Base-by-base conservation (phyloP, 257 asterid genomes). In the Gentiana straminea region DNA sequence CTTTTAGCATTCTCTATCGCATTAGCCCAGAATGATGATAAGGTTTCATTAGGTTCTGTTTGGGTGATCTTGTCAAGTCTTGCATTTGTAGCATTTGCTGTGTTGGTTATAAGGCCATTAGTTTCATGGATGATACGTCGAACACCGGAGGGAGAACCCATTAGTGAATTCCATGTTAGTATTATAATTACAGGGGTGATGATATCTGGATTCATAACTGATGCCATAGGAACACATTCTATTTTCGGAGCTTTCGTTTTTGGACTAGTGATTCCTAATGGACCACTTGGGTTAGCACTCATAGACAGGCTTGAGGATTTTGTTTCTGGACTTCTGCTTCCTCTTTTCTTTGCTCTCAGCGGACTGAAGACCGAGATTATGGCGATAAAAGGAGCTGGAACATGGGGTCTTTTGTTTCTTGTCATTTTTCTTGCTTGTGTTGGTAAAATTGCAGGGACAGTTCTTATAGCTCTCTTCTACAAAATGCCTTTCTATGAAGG, bases 141-240 rank as follows among this genome's bases (percentile, higher is more conserved):
- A 8, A 80, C 81, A 0, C 94, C 99, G 0, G 95, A 92, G 35
- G 97, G 95, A 0, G 99, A 88, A 58, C 34, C 85, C 4, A 49
- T 83, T 2, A 88, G 83, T 15, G 97, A 92, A 0, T 81, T 92
- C 83, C 62, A 67, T 63, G 55, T 88, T 0, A 85, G 95, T 46
- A 70, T 92, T 5, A 79, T 92, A 24, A 79, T 92, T 1, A 83
- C 99, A 0, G 99, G 99, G 2, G 99, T 92, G 33, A 86, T 88
- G 97, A 68, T 92, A 35, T 67, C 84, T 0, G 95, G 95, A 0
- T 92, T 92, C 59, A 77, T 92, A 8, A 92, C 99, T 0, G 97
- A 92, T 63, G 95, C 95, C 0, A 78, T 92, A 4, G 99, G 99
- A 36, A 88, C 97, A 9, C 97, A 88, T 66, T 83, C 97, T n/a